Evolutionary conservation across 1,139 yeast species (phyloP).

Genomic region (Blastobotrys buckinghamii): DNA sequence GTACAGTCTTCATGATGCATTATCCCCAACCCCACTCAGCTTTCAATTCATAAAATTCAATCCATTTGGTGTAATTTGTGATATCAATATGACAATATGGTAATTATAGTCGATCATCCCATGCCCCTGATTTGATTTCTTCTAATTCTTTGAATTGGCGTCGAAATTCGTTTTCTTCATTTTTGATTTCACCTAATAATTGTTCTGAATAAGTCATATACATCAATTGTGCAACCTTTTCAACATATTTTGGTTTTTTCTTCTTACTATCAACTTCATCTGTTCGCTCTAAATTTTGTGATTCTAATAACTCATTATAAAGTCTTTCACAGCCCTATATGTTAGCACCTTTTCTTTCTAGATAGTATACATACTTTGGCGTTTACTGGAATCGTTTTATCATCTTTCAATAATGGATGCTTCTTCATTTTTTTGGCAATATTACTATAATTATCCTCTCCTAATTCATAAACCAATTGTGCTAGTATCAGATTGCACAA

Average conservation of each 20-base stretch:
- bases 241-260: constrained; percentile 26
- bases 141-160: constrained; percentile 22
- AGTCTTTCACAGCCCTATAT: constrained; percentile 21
- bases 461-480: constrained; percentile 33
- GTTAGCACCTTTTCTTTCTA: not conserved
- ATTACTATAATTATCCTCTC: constrained; percentile 27
- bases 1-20: no score
- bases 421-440: constrained; percentile 27
- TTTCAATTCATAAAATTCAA: no score
- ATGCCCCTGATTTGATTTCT: constrained; percentile 14
- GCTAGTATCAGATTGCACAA: constrained; percentile 32
- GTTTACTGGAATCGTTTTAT: constrained; percentile 10
- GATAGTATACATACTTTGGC: constrained; percentile 7
- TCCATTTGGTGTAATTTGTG: no score
- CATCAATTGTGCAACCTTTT: constrained; percentile 28
- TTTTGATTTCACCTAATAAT: constrained; percentile 22
- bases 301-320: constrained; percentile 23
- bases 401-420: constrained; percentile 30
- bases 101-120: constrained; percentile 6
- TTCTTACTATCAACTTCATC: constrained; percentile 5
- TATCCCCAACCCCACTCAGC: no score
- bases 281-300: constrained; percentile 24
- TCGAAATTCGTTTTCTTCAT: constrained; percentile 27
- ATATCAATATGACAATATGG: no score
- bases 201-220: constrained; percentile 29